Base-by-base conservation (phyloP, 106 monocot genomes). In the Platanthera zijinensis region DNA sequence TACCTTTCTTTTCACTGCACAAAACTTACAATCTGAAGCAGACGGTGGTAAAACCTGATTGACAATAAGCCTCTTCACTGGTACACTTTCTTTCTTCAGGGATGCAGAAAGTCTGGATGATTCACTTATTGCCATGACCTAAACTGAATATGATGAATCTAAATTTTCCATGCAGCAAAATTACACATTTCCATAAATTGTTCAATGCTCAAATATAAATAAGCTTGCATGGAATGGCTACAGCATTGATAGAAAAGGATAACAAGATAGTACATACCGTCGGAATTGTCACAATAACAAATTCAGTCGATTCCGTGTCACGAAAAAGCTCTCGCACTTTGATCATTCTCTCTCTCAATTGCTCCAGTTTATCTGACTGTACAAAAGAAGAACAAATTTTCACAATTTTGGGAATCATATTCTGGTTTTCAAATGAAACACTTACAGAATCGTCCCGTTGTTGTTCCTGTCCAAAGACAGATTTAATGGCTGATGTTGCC, bases 401-500 rank as follows among this genome's bases (percentile, higher is more conserved):
- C 2, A 8, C 21, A 51, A 4, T 57, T 50, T 48, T 61, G 73
- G 52, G 7, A 69, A 22, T 2, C 25, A 66, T 52, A 22, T 66
- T 63, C 8, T 28, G 10, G 7, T 48, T 56, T 61, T 52, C 17
- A 0, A 49, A 76, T 57, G 49, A 70, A 12, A 51, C 75, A 73
- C 95, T 87, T 86, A 97, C 97, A 62, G 91, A 86, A 81, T 86
- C 89, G 12, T 79, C 57, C 47, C 74, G 75, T 57, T 80, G 73
- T 57, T 82, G 82, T 22, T 86, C 93, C 81, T 97, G 85, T 32
- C 97, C 97, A 84, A 97, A 89, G 76, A 94, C 91, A 73, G 97
- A 94, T 91, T 97, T 97, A 78, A 97, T 94, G 48, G 94, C 97
- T 73, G 97, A 97, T 48, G 97, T 90, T 84, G 97, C 97, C 66